Base-by-base conservation (phyloP, 495 filamentous ascomycete genomes). In the Talaromyces trachyspermus region DNA sequence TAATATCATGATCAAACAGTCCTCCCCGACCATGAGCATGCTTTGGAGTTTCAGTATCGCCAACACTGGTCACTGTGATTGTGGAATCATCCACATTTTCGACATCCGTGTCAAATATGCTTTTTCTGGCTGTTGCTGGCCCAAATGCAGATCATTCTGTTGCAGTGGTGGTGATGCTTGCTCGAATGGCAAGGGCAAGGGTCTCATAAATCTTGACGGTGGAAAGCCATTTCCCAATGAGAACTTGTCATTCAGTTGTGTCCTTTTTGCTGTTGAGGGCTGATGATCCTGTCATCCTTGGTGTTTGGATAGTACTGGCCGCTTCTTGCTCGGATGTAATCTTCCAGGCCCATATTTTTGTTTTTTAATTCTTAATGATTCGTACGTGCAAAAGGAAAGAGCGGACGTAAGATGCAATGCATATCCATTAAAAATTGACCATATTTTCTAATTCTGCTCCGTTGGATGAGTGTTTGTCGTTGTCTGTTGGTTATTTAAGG, bases 81-180 rank as follows among this genome's bases (percentile, higher is more conserved):
- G 70, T 73, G 6, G 70, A 71, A 53, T 73, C 70, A 57, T 73
- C 70, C 4, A 68, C 54, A 4, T 60, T 68, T 40, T 73, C 70
- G 6, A 70, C 66, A 45, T 73, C 70, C 0, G 70, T 73, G 48
- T 73, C 70, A 44, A 73, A 73, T 36, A 58, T 54, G 45, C 69
- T 67, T 39, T 59, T 61, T 60, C 30, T 18, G 15, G 30, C 18
- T 4, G 17, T 9, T 22, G 29, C 20, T 42, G 39, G 4, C 7
- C n/a, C 26, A 23, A 30, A 30, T 6, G 23, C 26, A 26, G 12
- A 24, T 24, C 20, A 23, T 46, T 22, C 26, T 15, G 29, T 33
- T 30, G 26, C 26, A 17, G 26, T 23, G 15, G 43, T 22, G 15
- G 29, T 35, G 14, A 12, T 18, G 26, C 12, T 17, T 33, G n/a